phyloP scores from a whole-genome alignment of 169 alveolate species.

The Cryptosporidium sp. region DNA sequence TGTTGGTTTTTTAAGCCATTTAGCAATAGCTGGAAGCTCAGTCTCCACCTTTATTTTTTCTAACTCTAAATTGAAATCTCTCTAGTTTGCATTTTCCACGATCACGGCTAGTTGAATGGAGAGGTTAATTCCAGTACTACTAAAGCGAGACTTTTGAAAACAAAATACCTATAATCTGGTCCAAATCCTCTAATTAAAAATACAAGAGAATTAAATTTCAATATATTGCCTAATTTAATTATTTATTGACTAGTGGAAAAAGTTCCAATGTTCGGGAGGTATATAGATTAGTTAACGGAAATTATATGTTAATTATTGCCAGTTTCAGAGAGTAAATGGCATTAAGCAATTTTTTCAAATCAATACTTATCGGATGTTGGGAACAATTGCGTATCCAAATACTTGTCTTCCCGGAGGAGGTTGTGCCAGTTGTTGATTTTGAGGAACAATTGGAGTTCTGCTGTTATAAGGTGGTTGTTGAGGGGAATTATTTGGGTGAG shows the following conservation, averaged over 20 bases:
- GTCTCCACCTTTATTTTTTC: neutral
- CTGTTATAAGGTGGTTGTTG: constrained; percentile 13
- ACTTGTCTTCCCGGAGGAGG: constrained; percentile 58
- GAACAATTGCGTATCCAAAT: constrained; percentile 56
- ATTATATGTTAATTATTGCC: neutral
- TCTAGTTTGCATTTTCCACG: neutral
- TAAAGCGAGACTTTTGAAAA: neutral
- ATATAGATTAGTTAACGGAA: neutral
- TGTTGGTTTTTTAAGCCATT: neutral
- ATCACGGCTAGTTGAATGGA: neutral
- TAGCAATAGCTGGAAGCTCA: neutral
- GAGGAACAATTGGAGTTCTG: constrained; percentile 17
- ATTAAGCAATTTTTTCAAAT: neutral
- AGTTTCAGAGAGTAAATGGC: neutral
- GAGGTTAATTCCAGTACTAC: neutral
- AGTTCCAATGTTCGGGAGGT: neutral
- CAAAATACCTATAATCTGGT: neutral
- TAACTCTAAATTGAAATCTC: neutral
- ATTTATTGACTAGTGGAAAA: too few species aligned
- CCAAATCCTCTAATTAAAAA: neutral
- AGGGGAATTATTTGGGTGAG: neutral
- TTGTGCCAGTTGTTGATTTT: neutral
- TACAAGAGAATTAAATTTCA: neutral
- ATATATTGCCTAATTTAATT: neutral
- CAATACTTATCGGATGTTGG: neutral